A percentile compares a stretch with the other conserved stretches of the same genome.
These are phyloP conservation scores for Hymenoscyphus infarciens DNA, from an alignment of 2,329 filamentous ascomycete genomes.

Conservation along the genomic window DNA sequence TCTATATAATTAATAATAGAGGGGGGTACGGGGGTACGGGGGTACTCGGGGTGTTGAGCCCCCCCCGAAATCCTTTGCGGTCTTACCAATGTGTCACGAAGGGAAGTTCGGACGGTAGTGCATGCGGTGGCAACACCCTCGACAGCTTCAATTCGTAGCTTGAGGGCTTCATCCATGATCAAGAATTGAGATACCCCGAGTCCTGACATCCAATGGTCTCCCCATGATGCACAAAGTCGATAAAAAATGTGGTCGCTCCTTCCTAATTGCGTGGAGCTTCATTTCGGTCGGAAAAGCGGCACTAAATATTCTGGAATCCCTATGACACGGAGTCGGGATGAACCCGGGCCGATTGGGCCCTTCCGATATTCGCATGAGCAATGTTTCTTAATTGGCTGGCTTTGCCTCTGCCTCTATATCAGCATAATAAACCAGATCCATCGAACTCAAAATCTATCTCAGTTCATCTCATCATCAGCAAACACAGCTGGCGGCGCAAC, in stretches of 20 bases:
- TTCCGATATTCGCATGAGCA: no score
- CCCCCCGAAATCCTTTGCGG: background rate
- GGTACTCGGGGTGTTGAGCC: background rate
- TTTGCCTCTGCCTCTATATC: no score
- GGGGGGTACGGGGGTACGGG: background rate
- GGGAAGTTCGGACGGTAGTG: background rate
- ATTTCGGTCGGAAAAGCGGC: background rate
- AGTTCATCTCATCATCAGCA: background rate
- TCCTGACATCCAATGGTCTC: background rate
- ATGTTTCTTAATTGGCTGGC: no score
- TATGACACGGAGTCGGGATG: no score
- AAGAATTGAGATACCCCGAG: background rate
- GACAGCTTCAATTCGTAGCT: background rate
- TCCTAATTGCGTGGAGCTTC: background rate
- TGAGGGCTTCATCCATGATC: background rate
- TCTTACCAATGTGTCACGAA: background rate
- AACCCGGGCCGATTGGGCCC: no score
- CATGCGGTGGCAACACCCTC: background rate
- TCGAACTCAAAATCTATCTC: background rate
- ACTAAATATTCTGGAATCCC: background rate
- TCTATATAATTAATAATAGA: background rate
- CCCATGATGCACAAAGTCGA: background rate
- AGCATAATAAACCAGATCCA: no score
- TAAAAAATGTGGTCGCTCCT: background rate
- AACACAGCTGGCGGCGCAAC: background rate